phyloP scores from a whole-genome alignment of 177 flowering plant genomes.

The Vitis hybrid region DNA sequence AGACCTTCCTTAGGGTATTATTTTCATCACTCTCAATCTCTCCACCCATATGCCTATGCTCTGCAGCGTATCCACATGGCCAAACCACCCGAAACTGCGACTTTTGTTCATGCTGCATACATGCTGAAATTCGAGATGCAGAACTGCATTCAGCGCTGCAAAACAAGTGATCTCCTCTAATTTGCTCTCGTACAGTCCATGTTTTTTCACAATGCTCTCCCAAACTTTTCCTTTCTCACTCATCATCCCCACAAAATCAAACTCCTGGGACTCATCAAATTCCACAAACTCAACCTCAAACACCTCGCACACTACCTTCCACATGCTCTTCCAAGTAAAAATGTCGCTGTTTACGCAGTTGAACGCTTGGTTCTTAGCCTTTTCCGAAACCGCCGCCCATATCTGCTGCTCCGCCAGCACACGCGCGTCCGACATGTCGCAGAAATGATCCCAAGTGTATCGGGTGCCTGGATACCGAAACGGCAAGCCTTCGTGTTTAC shows the following conservation, averaged over 20 bases:
- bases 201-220: slow-evolving; percentile 22
- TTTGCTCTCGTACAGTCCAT: slow-evolving; percentile 23
- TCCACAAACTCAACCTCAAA: slow-evolving; percentile 23
- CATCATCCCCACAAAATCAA: slow-evolving; percentile 22
- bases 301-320: slow-evolving; percentile 23
- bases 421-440: slow-evolving; percentile 14
- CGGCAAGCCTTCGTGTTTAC: slow-evolving; percentile 14
- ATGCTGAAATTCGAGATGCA: slow-evolving; percentile 21
- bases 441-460: slow-evolving; percentile 24
- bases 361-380: slow-evolving; percentile 25
- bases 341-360: slow-evolving; percentile 30
- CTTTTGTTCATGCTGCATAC: slow-evolving; percentile 34
- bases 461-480: slow-evolving; percentile 17
- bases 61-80: slow-evolving; percentile 17
- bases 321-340: slow-evolving; percentile 27
- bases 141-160: slow-evolving; percentile 10
- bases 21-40: slow-evolving; percentile 22
- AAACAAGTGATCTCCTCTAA: slow-evolving; percentile 22
- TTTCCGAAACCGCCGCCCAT: slow-evolving; percentile 23
- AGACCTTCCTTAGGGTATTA: slow-evolving; percentile 10
- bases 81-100: slow-evolving; percentile 27
- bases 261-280: slow-evolving; percentile 17
- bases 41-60: slow-evolving; percentile 20
- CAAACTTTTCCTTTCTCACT: slow-evolving; percentile 24
- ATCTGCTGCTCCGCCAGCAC: slow-evolving; percentile 23